These are phyloP conservation scores for Cercospora brassicicola DNA, from an alignment of 2,329 filamentous ascomycete genomes.

Conservation along the genomic window DNA sequence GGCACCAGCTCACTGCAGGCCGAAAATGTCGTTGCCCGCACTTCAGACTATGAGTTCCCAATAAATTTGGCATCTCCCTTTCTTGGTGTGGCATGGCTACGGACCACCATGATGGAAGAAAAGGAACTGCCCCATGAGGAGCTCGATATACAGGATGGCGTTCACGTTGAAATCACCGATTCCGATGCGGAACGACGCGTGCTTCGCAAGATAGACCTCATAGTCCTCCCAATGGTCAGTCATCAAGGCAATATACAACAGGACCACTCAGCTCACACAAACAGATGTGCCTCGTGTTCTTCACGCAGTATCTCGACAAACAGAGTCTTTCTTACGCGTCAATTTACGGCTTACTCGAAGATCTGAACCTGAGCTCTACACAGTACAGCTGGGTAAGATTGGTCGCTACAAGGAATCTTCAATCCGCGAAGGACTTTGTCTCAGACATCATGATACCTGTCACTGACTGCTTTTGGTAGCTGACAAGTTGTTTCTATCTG, in stretches of 20 bases:
- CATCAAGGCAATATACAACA: neutral
- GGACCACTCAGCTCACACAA: neutral
- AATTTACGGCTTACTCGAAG: constrained; percentile 51
- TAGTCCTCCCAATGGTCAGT: constrained; percentile 25
- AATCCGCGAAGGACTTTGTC: too few relatives aligned
- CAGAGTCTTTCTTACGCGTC: constrained; percentile 53
- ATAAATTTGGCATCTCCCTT: neutral
- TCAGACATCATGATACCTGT: too few relatives aligned
- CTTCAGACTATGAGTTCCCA: neutral
- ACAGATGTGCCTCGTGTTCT: constrained; percentile 35
- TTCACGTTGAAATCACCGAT: neutral
- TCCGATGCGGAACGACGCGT: constrained; percentile 17
- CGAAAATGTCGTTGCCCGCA: neutral
- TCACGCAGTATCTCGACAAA: constrained; percentile 47
- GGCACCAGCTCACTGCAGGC: neutral
- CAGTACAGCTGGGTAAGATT: constrained; percentile 52
- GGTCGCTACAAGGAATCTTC: too few relatives aligned
- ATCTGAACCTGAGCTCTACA: constrained; percentile 47
- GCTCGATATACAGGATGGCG: neutral
- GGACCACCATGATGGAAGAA: constrained; percentile 2
- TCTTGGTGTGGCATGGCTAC: neutral
- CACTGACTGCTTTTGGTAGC: constrained; percentile 28
- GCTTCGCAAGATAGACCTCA: constrained; percentile 24
- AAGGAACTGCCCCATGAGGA: neutral
- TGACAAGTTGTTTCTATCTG: constrained; percentile 49